Evolutionary conservation across 352 stramenopile species (phyloP).

Genomic region (Phytopythium aichiense): DNA sequence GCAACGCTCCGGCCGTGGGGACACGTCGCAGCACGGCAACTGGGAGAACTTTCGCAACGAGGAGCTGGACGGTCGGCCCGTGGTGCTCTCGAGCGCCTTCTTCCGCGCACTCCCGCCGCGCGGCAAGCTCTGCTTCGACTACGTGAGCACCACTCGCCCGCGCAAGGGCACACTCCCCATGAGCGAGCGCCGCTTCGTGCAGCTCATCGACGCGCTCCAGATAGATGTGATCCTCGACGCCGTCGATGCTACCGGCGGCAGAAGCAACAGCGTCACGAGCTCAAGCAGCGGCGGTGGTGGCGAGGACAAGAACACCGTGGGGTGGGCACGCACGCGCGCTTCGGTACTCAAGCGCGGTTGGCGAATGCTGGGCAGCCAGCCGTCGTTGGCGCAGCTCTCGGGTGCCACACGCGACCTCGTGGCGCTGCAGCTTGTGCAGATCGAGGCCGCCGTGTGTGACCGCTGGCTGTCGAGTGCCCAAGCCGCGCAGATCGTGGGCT

Average conservation of each 20-base stretch:
- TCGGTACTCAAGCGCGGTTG: constrained; percentile 39
- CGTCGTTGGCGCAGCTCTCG: constrained; percentile 43
- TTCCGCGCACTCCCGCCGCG: constrained; percentile 66
- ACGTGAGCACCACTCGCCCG: constrained; percentile 79
- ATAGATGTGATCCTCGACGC: constrained; percentile 23
- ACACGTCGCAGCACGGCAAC: constrained; percentile 88
- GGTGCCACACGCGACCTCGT: constrained; percentile 61
- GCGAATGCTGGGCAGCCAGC: constrained; percentile 24
- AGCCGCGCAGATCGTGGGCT: constrained; percentile 64
- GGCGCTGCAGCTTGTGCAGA: constrained; percentile 75
- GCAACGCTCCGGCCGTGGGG: constrained; percentile 37
- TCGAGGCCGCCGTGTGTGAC: constrained; percentile 73
- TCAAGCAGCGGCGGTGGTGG: background rate
- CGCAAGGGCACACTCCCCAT: constrained; percentile 55
- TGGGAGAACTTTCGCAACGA: constrained; percentile 93
- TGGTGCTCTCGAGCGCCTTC: constrained; percentile 74
- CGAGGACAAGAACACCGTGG: background rate
- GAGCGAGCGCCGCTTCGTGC: constrained; percentile 64
- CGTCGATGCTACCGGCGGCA: background rate
- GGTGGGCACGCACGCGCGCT: constrained; percentile 20
- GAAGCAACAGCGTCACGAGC: background rate
- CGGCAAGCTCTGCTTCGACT: constrained; percentile 88
- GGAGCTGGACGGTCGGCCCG: constrained; percentile 60
- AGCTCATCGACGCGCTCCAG: constrained; percentile 66
- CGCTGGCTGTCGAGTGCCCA: constrained; percentile 73